A percentile compares a stretch with the other conserved stretches of the same genome.
Evolutionary conservation across 768 basidiomycete genomes (phyloP).

Genomic region (Saitozyma sp.): DNA sequence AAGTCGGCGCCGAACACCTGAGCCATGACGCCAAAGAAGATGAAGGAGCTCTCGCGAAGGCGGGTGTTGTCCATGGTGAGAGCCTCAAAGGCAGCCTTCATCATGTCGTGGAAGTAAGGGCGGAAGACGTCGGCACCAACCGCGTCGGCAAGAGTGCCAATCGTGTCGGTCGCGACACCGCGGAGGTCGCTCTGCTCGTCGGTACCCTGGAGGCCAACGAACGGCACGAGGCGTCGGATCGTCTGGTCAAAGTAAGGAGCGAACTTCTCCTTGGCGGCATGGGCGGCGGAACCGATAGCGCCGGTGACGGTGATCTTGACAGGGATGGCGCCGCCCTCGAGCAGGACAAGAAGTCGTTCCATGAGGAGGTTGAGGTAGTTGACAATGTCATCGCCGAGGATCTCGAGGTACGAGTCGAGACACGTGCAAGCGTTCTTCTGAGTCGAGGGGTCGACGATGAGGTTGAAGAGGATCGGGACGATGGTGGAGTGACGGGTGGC

Average conservation of each 20-base stretch:
- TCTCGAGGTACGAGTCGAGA: conserved; percentile 92
- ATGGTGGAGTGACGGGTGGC: conserved; percentile 74
- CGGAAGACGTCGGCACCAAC: conserved; percentile 91
- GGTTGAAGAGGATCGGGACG: conserved; percentile 89
- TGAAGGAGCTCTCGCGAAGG: conserved; percentile 89
- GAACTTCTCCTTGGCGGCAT: conserved; percentile 89
- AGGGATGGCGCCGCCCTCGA: conserved; percentile 78
- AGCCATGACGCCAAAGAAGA: conserved; percentile 99
- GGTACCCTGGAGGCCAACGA: conserved; percentile 75
- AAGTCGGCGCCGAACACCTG: conserved; percentile 94
- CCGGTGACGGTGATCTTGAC: conserved; percentile 95
- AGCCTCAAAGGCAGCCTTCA: conserved; percentile 90
- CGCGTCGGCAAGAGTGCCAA: conserved; percentile 96
- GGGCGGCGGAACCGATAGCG: conserved; percentile 95
- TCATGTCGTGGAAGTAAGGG: conserved; percentile 93
- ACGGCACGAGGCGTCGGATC: conserved; percentile 82
- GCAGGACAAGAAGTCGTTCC: conserved; percentile 82
- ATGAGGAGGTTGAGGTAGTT: conserved; percentile 91
- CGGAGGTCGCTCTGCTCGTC: conserved; percentile 92
- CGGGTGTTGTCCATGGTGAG: conserved; percentile 77
- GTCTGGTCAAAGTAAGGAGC: conserved; percentile 90
- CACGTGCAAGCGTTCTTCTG: conserved; percentile 94
- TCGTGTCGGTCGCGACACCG: conserved; percentile 97
- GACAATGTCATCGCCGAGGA: conserved; percentile 81
- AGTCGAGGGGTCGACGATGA: conserved; percentile 81